A percentile compares a stretch with the other conserved stretches of the same genome.
phyloP scores from a whole-genome alignment of 2,329 filamentous ascomycete genomes.

The Byssoonygena ceratinophila region DNA sequence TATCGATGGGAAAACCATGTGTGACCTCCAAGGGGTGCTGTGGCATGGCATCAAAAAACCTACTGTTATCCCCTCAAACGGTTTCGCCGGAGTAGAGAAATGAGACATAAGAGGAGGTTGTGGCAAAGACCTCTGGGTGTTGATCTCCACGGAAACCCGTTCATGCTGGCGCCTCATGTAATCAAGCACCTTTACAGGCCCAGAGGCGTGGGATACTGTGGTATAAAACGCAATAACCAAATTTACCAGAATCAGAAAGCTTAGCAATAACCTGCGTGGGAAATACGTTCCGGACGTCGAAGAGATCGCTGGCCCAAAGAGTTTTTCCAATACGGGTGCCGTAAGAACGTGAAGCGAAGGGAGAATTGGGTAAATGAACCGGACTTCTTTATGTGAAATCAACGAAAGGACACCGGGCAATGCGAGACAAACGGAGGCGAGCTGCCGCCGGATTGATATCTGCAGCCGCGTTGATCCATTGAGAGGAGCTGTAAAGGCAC shows the following conservation, averaged over 20 bases:
- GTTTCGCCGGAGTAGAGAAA: slow-evolving; percentile 14
- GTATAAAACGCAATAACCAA: slow-evolving; percentile 61
- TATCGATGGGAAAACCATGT: slow-evolving; percentile 65
- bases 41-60: slow-evolving; percentile 94
- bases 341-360: slow-evolving; percentile 75
- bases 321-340: slow-evolving; percentile 54
- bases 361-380: slow-evolving; percentile 88
- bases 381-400: slow-evolving; percentile 91
- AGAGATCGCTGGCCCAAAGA: slow-evolving; percentile 47
- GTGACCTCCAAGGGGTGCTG: slow-evolving; percentile 86
- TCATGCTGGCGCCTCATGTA: slow-evolving; percentile 69
- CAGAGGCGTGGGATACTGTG: slow-evolving; percentile 66
- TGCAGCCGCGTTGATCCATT: slow-evolving; percentile 2
- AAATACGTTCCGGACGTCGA: slow-evolving; percentile 27
- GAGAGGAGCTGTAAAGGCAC: slow-evolving; percentile 33
- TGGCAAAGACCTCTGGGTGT: slow-evolving; percentile 14
- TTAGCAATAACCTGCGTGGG: slow-evolving; percentile 45
- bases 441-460: slow-evolving; percentile 39
- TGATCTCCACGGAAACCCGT: slow-evolving; percentile 35
- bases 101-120: slow-evolving; percentile 3
- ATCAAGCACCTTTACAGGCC: slow-evolving; percentile 60
- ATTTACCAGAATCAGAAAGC: slow-evolving; percentile 54
- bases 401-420: slow-evolving; percentile 58
- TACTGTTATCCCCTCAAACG: slow-evolving; percentile 39
- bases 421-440: slow-evolving; percentile 50